Base-by-base conservation (phyloP, 257 asterid species). In the Paulownia fortunei region DNA sequence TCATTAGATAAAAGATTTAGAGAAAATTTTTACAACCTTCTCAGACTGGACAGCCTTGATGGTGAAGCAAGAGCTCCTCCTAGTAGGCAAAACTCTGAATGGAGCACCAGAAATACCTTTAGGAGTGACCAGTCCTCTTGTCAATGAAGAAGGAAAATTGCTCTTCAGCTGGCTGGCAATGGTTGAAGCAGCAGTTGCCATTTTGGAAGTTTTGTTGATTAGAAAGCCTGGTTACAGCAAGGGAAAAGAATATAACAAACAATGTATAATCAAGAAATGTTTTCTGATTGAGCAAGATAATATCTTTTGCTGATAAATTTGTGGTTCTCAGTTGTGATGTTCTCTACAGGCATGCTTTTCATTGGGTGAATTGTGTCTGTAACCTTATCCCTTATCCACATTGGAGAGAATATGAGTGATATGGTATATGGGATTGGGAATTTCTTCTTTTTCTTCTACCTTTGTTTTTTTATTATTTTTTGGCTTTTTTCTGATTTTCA, bases 41-140 rank as follows among this genome's bases (percentile, higher is more conserved):
- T 91, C 99, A 0, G 98, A 58, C 56, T 88, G 96, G 80, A 94
- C 71, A 21, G 99, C 98, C 72, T 80, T 89, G 84, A 94, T 59
- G 67, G 93, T 85, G 90, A 90, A 91, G 83, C 82, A 62, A 76
- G 96, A 80, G 71, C 82, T 86, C 54, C 91, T 93, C 34, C 67
- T 86, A 0, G 92, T 69, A 67, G 97, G 94, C 13, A 83, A 74
- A 30, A 89, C 85, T 81, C 89, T 86, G 55, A 94, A 87, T 3
- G 97, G 92, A 84, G 93, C 79, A 39, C 89, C 98, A 41, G 97
- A 88, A 73, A 94, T 90, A 34, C 99, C 99, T 82, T 80, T 94
- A 0, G 98, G 98, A 59, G 87, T 81, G 51, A 69, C 82, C 12
- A 92, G 82, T 13, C 81, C 82, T 77, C 87, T 89, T 3, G 87